Evolutionary conservation across 192 early-diverging fungal genomes (phyloP).

Genomic region (Diversispora epigaea): DNA sequence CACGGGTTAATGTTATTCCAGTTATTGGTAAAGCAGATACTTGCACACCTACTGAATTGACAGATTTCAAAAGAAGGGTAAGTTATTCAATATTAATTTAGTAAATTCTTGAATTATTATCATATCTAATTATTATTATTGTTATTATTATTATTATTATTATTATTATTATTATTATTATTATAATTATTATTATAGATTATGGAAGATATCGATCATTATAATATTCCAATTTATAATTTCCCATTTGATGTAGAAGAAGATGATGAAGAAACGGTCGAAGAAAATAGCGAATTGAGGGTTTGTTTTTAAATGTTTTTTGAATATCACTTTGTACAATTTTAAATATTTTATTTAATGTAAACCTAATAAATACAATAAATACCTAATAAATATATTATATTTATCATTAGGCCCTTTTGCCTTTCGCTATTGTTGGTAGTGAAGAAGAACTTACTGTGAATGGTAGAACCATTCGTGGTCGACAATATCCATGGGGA

Average conservation of each 20-base stretch:
- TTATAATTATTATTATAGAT: constrained; percentile 46
- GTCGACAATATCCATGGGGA: constrained; percentile 95
- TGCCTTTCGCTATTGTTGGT: constrained; percentile 96
- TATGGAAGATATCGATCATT: constrained; percentile 96
- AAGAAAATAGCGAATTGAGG: constrained; percentile 96
- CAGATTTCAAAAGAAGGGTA: constrained; percentile 85
- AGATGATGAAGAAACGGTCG: constrained; percentile 97
- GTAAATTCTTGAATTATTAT: not conserved
- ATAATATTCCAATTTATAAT: constrained; percentile 96
- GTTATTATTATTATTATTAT: not conserved
- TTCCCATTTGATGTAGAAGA: constrained; percentile 96
- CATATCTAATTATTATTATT: constrained; percentile 14
- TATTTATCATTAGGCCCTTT: constrained; percentile 45
- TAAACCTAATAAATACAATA: not conserved
- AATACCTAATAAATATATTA: not conserved
- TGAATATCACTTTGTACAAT: not conserved
- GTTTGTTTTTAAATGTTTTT: not conserved
- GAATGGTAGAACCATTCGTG: constrained; percentile 87
- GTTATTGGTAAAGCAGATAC: constrained; percentile 95
- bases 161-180: not conserved
- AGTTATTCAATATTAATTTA: constrained; percentile 33
- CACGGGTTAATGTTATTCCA: constrained; percentile 93
- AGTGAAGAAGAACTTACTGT: constrained; percentile 87
- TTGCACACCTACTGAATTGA: constrained; percentile 81
- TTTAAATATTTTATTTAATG: no score